Evolutionary conservation across 169 alveolate genomes (phyloP).

Genomic region (Plasmodium adleri): DNA sequence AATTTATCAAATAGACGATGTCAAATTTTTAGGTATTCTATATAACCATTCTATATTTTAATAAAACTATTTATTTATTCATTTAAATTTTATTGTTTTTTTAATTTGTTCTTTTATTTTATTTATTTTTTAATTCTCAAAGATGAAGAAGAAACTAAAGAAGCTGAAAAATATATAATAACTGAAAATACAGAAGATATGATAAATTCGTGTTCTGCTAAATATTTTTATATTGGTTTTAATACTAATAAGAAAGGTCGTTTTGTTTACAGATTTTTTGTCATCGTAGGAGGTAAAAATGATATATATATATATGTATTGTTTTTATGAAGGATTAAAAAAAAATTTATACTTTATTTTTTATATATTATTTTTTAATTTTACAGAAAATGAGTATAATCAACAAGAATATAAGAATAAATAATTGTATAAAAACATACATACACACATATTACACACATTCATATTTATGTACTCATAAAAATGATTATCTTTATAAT

Average conservation of each 20-base stretch:
- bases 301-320: no score
- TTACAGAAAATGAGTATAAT: slow-evolving; percentile 51
- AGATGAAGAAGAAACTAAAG: slow-evolving; percentile 67
- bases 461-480: no score
- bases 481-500: no score
- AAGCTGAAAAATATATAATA: slow-evolving; percentile 50
- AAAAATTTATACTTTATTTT: background rate
- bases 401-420: slow-evolving; percentile 9
- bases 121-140: slow-evolving; percentile 2
- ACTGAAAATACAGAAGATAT: slow-evolving; percentile 37
- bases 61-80: slow-evolving; percentile 4
- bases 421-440: background rate
- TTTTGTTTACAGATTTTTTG: slow-evolving; percentile 58
- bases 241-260: slow-evolving; percentile 40
- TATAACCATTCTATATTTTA: background rate
- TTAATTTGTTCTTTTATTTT: background rate
- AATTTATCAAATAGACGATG: slow-evolving; percentile 56
- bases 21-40: slow-evolving; percentile 35
- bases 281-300: slow-evolving; percentile 63
- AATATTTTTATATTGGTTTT: slow-evolving; percentile 57
- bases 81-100: background rate
- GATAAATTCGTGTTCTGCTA: slow-evolving; percentile 55
- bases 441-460: background rate
- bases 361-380: background rate
- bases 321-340: slow-evolving; percentile 3